Conservation (phyloP, 2,329 filamentous ascomycete genomes). For the Botrytis sinoallii region DNA sequence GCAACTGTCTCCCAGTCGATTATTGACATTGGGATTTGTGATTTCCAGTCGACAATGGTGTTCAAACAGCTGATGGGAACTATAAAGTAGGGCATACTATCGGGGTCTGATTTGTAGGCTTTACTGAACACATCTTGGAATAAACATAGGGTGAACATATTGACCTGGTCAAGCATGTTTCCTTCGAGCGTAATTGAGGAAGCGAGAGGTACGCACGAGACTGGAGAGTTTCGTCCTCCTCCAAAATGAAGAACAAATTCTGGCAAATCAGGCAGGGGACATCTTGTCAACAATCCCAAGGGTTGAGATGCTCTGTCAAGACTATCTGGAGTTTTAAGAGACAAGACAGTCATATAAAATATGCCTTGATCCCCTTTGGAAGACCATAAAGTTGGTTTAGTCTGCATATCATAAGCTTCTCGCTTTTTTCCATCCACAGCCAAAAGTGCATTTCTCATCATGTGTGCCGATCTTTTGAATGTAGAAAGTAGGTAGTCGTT, state of each 20-base stretch:
- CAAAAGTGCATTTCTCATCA: constrained; percentile 81
- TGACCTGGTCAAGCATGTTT: constrained; percentile 53
- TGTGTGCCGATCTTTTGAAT: constrained; percentile 68
- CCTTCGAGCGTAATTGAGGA: constrained; percentile 44
- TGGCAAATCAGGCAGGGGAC: constrained; percentile 61
- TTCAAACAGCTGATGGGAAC: constrained; percentile 51
- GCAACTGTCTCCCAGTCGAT: constrained; percentile 63
- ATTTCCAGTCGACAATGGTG: background rate
- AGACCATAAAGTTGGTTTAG: constrained; percentile 76
- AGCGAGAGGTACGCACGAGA: constrained; percentile 49
- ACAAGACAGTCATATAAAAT: constrained; percentile 62
- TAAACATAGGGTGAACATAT: constrained; percentile 68
- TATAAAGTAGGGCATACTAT: constrained; percentile 78
- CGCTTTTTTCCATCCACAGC: constrained; percentile 78
- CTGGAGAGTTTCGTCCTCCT: constrained; percentile 55
- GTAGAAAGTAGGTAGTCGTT: constrained; percentile 72
- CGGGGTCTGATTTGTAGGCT: constrained; percentile 60
- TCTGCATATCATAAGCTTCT: constrained; percentile 70
- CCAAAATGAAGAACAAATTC: constrained; percentile 71
- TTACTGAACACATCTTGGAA: constrained; percentile 92
- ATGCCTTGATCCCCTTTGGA: constrained; percentile 45
- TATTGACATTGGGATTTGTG: background rate
- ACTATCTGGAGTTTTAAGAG: constrained; percentile 53
- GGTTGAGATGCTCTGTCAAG: constrained; percentile 59
- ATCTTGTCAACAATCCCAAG: constrained; percentile 68